These are phyloP conservation scores for Iodosphaeria phyllophila DNA, from an alignment of 2,329 filamentous ascomycete species.

Conservation along the genomic window DNA sequence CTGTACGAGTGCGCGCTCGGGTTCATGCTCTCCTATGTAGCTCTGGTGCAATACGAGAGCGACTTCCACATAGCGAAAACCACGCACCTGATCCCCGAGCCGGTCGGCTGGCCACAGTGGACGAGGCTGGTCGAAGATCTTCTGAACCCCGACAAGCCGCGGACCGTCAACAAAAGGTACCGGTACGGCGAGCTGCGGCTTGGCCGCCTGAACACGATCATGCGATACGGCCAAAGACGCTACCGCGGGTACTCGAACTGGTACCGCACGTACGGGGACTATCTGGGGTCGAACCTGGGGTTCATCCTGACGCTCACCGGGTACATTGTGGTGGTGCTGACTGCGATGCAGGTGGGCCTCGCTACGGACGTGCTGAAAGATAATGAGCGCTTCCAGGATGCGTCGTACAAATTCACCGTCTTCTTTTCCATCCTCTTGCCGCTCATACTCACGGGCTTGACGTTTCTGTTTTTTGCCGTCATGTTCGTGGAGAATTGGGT, in stretches of 20 bases:
- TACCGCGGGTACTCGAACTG: constrained; percentile 8
- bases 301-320: constrained; percentile 19
- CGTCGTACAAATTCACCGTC: constrained; percentile 19
- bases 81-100: constrained; percentile 14
- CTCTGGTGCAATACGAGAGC: constrained; percentile 18
- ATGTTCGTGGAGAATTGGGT: no score
- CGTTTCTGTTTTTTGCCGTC: no score
- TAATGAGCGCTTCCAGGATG: constrained; percentile 20
- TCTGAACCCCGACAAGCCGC: no score
- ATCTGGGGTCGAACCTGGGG: constrained; percentile 23
- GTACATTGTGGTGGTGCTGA: constrained; percentile 24
- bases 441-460: no score
- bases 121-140: no score
- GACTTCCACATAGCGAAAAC: constrained; percentile 19
- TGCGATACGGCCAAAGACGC: constrained; percentile 16
- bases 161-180: constrained; percentile 17
- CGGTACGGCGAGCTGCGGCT: constrained; percentile 22
- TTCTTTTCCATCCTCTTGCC: no score
- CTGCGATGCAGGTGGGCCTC: constrained; percentile 29
- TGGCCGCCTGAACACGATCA: constrained; percentile 16
- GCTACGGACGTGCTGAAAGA: constrained; percentile 14
- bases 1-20: no score
- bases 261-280: constrained; percentile 17
- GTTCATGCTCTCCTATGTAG: constrained; percentile 19
- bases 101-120: constrained; percentile 19